Evolutionary conservation across 2,329 filamentous ascomycete species (phyloP).

Genomic region (Monilinia aucupariae): DNA sequence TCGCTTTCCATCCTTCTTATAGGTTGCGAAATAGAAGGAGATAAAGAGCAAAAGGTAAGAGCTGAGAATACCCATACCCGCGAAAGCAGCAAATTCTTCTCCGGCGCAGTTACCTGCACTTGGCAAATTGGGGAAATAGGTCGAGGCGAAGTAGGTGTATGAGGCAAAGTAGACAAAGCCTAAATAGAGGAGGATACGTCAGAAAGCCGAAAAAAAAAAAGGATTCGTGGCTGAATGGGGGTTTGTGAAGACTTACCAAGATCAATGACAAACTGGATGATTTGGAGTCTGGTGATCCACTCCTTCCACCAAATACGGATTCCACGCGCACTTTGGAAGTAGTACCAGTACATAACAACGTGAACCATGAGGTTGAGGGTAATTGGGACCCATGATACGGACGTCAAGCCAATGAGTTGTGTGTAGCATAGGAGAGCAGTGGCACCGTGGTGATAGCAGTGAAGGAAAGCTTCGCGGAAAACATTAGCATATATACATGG

Average conservation of each 20-base stretch:
- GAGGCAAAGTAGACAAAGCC: slow-evolving; percentile 98
- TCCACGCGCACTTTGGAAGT: slow-evolving; percentile 96
- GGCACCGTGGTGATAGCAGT: slow-evolving; percentile 97
- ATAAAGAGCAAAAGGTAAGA: slow-evolving; percentile 98
- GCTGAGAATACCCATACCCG: slow-evolving; percentile 85
- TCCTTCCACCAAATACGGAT: slow-evolving; percentile 99
- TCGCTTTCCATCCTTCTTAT: slow-evolving; percentile 79
- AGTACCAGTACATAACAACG: slow-evolving; percentile 99
- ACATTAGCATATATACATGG: slow-evolving; percentile 33
- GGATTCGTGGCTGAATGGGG: background rate
- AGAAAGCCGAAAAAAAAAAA: slow-evolving; percentile 22
- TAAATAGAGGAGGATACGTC: slow-evolving; percentile 38
- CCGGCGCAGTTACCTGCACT: slow-evolving; percentile 83
- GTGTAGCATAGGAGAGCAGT: slow-evolving; percentile 97
- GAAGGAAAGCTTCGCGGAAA: slow-evolving; percentile 69
- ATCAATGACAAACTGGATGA: slow-evolving; percentile 94
- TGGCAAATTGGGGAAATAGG: slow-evolving; percentile 81
- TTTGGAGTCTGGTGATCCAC: slow-evolving; percentile 97
- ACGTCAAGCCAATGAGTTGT: slow-evolving; percentile 85
- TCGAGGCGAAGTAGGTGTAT: slow-evolving; percentile 96
- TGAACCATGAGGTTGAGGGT: slow-evolving; percentile 88
- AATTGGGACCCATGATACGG: slow-evolving; percentile 94
- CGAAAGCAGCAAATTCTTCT: slow-evolving; percentile 92
- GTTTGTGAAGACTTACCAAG: slow-evolving; percentile 55
- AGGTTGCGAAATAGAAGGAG: slow-evolving; percentile 96